phyloP scores from a whole-genome alignment of 2,329 filamentous ascomycete species.

The Ceratocystis ficicola region DNA sequence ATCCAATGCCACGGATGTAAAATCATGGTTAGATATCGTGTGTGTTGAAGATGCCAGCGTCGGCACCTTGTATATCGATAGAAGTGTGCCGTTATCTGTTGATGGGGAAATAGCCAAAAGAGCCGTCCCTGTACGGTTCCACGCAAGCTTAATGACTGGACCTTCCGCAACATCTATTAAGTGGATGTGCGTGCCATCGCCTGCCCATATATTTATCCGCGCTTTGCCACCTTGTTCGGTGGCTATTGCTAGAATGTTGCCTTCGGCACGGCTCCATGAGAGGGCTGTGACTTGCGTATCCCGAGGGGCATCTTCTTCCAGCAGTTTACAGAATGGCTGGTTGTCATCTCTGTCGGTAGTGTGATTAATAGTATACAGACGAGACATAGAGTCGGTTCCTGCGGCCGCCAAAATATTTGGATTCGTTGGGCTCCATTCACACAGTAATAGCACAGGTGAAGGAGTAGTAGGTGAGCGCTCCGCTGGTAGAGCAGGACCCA shows the following conservation, averaged over 20 bases:
- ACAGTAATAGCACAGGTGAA: slow-evolving; percentile 51
- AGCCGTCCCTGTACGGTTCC: slow-evolving; percentile 45
- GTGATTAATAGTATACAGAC: slow-evolving; percentile 53
- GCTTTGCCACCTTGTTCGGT: slow-evolving; percentile 42
- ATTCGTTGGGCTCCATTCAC: slow-evolving; percentile 56
- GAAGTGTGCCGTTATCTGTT: slow-evolving; percentile 35
- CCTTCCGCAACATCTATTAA: slow-evolving; percentile 46
- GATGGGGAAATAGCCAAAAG: slow-evolving; percentile 41
- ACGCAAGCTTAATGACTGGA: slow-evolving; percentile 50
- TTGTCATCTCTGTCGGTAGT: slow-evolving; percentile 31
- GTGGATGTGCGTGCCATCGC: slow-evolving; percentile 41
- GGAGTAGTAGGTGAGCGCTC: slow-evolving; percentile 26
- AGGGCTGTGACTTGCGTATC: slow-evolving; percentile 46
- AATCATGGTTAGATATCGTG: slow-evolving; percentile 38
- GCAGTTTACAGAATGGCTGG: slow-evolving; percentile 36
- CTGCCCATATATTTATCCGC: slow-evolving; percentile 44
- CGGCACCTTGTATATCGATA: slow-evolving; percentile 26
- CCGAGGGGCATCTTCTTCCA: slow-evolving; percentile 42
- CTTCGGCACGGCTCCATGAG: slow-evolving; percentile 45
- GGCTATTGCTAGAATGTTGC: slow-evolving; percentile 44
- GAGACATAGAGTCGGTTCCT: slow-evolving; percentile 58
- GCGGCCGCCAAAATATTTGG: slow-evolving; percentile 54
- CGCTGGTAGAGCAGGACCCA: slow-evolving; percentile 29
- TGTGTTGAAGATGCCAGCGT: slow-evolving; percentile 33
- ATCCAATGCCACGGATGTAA: slow-evolving; percentile 42